Base-by-base conservation (phyloP, 2,329 filamentous ascomycete species). In the Microascus cirrosus region DNA sequence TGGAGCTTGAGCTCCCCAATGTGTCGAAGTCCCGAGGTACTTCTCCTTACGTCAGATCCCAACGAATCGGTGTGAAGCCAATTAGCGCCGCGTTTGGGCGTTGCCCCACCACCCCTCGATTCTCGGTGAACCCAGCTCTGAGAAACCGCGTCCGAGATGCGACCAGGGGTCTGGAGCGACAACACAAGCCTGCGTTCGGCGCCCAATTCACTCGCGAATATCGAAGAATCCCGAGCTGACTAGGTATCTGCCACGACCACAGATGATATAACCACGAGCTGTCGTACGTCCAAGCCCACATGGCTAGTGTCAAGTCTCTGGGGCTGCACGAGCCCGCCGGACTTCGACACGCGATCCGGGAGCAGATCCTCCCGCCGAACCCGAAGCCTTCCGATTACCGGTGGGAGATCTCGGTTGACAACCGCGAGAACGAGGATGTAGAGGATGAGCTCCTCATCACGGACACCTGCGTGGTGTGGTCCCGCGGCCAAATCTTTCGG, bases 301-400 rank as follows among this genome's bases (percentile, higher is more conserved):
- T 99, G 95, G 93, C 93, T 65, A 85, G 88, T 69, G 84, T 96
- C 73, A 89, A 84, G 71, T 96, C 93, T 63, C 82, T 96, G 67
- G 94, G 94, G 71, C 79, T 96, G 68, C 93, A 97, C 76, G 85
- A 88, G 74, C 92, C 95, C 60, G 83, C 88, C 61, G 91, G 87
- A 62, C 79, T 97, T 62, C 84, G 83, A 61, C 90, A 94, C 75
- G 85, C 95, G 62, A 81, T 96, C 64, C 80, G 86, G 64, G 92
- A 97, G 71, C 81, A 84, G 59, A 80, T 95, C 48, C 77, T 97
- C 1, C 82, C 86, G 20, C 71, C 79, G 53, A 81, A 94, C 61
- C 82, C 89, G 3, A 73, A 82, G 20, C 71, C 81, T 28, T 77
- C 82, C 36, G 79, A 80, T 4, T 97, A 95, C 70, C 77, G 76